These are phyloP conservation scores for Eucalyptus urophylla DNA, from an alignment of 345 rosid genomes.

Conservation along the genomic window DNA sequence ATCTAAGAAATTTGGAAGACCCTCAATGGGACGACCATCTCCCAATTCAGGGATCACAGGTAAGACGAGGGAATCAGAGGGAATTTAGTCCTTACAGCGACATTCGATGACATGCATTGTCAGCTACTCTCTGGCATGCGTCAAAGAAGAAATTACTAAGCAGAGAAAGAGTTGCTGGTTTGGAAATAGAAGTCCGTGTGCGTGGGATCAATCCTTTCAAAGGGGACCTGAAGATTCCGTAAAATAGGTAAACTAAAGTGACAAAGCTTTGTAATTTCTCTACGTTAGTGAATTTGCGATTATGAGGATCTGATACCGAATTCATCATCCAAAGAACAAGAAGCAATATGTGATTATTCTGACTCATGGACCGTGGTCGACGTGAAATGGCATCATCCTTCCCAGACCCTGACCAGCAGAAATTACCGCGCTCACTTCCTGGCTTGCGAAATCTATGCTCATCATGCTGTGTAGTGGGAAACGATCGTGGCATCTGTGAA, in stretches of 20 bases:
- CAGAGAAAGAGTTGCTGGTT: neutral
- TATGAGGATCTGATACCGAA: neutral
- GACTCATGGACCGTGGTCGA: neutral
- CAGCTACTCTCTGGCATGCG: neutral
- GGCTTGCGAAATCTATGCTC: neutral
- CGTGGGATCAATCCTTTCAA: neutral
- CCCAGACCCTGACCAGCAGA: neutral
- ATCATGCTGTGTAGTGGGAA: neutral
- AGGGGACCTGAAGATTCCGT: neutral
- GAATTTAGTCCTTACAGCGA: neutral
- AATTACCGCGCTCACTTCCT: neutral
- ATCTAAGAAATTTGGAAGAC: neutral
- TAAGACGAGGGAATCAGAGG: neutral
- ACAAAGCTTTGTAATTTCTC: neutral
- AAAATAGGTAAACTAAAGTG: neutral
- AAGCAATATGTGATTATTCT: neutral
- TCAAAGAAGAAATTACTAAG: neutral
- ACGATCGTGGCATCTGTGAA: neutral
- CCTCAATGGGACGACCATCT: neutral
- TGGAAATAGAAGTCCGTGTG: neutral
- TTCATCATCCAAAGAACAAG: neutral
- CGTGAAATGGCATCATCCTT: neutral
- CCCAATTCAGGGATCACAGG: neutral
- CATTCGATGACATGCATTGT: neutral
- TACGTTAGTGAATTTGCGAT: neutral